These are phyloP conservation scores for Candida boidinii DNA, from an alignment of 805 yeast genomes.

Conservation along the genomic window DNA sequence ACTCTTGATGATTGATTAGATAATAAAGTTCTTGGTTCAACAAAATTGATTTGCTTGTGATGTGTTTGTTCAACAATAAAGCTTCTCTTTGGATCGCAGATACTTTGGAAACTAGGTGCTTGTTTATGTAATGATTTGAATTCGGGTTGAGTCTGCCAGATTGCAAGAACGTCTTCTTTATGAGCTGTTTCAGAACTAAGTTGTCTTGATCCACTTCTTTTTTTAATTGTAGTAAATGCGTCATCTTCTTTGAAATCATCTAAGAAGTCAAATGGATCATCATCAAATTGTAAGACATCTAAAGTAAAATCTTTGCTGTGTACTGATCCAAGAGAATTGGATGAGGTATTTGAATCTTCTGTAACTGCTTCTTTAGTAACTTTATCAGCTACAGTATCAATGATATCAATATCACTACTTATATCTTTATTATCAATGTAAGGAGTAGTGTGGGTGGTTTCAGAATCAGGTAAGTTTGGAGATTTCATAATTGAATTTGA, in stretches of 20 bases:
- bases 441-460: no score
- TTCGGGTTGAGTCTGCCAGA: slow-evolving; percentile 25
- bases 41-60: slow-evolving; percentile 16
- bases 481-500: no score
- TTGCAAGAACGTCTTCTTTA: slow-evolving; percentile 18
- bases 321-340: neutral
- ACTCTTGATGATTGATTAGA: slow-evolving; percentile 1
- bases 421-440: neutral
- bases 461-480: no score
- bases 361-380: neutral
- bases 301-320: slow-evolving; percentile 16
- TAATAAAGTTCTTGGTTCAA: slow-evolving; percentile 5
- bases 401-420: neutral
- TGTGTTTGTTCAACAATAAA: slow-evolving; percentile 11
- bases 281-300: slow-evolving; percentile 30
- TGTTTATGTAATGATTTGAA: slow-evolving; percentile 12
- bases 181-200: slow-evolving; percentile 19
- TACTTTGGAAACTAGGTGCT: slow-evolving; percentile 17
- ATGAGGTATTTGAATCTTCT: neutral
- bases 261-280: slow-evolving; percentile 30
- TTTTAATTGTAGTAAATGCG: slow-evolving; percentile 3
- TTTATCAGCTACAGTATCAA: neutral
- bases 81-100: slow-evolving; percentile 16
- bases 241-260: slow-evolving; percentile 23
- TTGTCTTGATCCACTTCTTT: slow-evolving; percentile 11